Conservation (phyloP, 495 filamentous ascomycete species). For the Penicillium fimorum region DNA sequence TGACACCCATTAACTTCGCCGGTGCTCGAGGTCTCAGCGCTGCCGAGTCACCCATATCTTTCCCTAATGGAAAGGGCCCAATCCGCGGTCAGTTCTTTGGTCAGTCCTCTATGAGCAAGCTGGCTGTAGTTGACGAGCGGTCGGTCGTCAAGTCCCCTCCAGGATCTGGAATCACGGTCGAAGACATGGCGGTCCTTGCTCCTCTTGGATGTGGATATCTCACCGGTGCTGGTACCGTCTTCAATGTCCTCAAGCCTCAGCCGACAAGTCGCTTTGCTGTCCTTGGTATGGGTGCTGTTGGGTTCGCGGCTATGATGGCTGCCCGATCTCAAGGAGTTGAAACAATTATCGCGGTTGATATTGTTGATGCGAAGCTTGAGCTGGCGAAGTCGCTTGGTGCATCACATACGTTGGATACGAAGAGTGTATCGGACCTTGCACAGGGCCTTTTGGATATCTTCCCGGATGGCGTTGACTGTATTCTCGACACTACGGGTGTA, state of each 20-base stretch:
- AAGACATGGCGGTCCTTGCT: slow-evolving; percentile 35
- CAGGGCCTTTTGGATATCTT: slow-evolving; percentile 26
- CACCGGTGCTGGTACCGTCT: slow-evolving; percentile 45
- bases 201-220: slow-evolving; percentile 50
- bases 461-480: slow-evolving; percentile 34
- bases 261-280: slow-evolving; percentile 28
- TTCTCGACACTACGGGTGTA: slow-evolving; percentile 45
- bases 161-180: slow-evolving; percentile 4
- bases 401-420: slow-evolving; percentile 39
- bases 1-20: slow-evolving; percentile 40
- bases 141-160: slow-evolving; percentile 31
- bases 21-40: slow-evolving; percentile 24
- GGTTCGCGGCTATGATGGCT: slow-evolving; percentile 41
- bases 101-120: slow-evolving; percentile 39
- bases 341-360: slow-evolving; percentile 44
- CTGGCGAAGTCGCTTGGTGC: slow-evolving; percentile 45
- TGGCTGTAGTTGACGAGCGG: slow-evolving; percentile 34
- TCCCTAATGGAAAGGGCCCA: slow-evolving; percentile 24
- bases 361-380: slow-evolving; percentile 39
- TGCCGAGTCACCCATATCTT: slow-evolving; percentile 19
- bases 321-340: slow-evolving; percentile 24
- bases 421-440: slow-evolving; percentile 21
- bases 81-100: slow-evolving; percentile 45
- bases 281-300: slow-evolving; percentile 45
- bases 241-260: slow-evolving; percentile 38